phyloP scores from a whole-genome alignment of 192 early-diverging fungal species.

The Coemansia sp. region DNA sequence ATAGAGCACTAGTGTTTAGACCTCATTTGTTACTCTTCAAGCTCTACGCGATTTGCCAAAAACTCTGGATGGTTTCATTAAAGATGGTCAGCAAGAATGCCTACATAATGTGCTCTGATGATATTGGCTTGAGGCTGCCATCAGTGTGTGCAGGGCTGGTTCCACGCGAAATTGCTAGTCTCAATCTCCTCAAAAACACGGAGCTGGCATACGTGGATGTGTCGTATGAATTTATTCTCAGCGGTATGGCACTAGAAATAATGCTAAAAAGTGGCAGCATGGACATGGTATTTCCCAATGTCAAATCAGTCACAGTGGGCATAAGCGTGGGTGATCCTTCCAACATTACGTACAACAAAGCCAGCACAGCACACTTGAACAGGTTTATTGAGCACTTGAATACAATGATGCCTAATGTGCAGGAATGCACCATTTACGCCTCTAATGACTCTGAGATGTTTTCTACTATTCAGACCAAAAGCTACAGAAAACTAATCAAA shows the following conservation, averaged over 20 bases:
- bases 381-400: not conserved
- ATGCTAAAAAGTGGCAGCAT: not conserved
- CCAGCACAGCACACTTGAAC: not conserved
- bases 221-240: not conserved
- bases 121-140: not conserved
- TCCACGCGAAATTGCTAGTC: not conserved
- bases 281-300: not conserved
- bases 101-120: not conserved
- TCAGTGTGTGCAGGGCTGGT: not conserved
- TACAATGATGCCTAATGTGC: not conserved
- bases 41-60: not conserved
- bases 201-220: not conserved
- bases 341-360: not conserved
- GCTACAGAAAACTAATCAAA: not conserved
- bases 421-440: not conserved
- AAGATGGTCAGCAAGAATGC: not conserved
- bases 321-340: not conserved
- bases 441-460: not conserved
- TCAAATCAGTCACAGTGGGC: not conserved
- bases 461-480: not conserved
- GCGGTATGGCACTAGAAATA: not conserved
- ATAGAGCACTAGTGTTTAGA: not conserved
- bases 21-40: not conserved
- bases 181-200: not conserved
- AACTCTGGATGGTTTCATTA: not conserved